Percentiles rank a stretch among this genome's conserved stretches.
Evolutionary conservation across 2,329 filamentous ascomycete species (phyloP).

Genomic region (Penicillium sp.): DNA sequence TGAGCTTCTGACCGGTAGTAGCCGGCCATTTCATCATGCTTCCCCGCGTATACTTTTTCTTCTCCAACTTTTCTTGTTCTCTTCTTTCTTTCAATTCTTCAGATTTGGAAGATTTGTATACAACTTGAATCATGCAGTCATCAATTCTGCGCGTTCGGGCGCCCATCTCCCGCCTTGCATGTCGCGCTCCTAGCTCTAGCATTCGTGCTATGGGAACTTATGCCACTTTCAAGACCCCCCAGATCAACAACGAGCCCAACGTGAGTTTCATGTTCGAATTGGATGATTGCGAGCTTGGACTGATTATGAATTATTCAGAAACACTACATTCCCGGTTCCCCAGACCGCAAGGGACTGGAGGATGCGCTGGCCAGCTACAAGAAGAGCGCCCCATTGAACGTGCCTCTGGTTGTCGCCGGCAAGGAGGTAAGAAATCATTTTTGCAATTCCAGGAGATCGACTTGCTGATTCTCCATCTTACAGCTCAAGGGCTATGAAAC

Average conservation of each 20-base stretch:
- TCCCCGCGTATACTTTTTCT: slow-evolving; percentile 29
- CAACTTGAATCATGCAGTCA: slow-evolving; percentile 30
- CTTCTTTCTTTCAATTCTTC: slow-evolving; percentile 9
- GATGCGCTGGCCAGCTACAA: slow-evolving; percentile 72
- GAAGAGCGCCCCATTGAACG: slow-evolving; percentile 69
- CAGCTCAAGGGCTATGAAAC: slow-evolving; percentile 36
- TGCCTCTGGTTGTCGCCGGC: slow-evolving; percentile 82
- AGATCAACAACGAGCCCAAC: slow-evolving; percentile 91
- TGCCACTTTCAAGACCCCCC: slow-evolving; percentile 84
- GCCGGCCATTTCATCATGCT: slow-evolving; percentile 24
- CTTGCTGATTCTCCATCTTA: not conserved
- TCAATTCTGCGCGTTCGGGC: slow-evolving; percentile 30
- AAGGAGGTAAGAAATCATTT: slow-evolving; percentile 63
- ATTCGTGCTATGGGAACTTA: slow-evolving; percentile 56
- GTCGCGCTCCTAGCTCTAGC: slow-evolving; percentile 22
- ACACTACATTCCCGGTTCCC: slow-evolving; percentile 82
- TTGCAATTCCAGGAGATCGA: no score
- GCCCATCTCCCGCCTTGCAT: slow-evolving; percentile 24
- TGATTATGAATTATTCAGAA: slow-evolving; percentile 57
- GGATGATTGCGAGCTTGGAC: not conserved
- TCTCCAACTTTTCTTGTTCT: slow-evolving; percentile 6
- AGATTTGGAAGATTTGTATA: not conserved
- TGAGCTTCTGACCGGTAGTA: slow-evolving; percentile 18
- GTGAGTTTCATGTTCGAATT: slow-evolving; percentile 57
- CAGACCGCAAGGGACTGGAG: slow-evolving; percentile 74